Evolutionary conservation across 2,329 filamentous ascomycete species (phyloP), one percentile per base, ranked within the genome.

Genomic region (Aspergillus persii): DNA sequence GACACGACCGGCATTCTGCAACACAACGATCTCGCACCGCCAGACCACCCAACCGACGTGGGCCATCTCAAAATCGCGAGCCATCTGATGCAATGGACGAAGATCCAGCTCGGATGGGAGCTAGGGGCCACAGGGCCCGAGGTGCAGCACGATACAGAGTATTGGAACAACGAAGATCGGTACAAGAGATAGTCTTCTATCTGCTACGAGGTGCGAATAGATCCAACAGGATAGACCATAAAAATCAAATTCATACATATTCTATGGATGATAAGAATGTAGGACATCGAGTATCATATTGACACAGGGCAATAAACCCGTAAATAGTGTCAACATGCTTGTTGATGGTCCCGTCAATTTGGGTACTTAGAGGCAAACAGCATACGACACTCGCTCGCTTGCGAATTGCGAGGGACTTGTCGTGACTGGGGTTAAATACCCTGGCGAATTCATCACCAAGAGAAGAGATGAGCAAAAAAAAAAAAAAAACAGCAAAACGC

Each of bases 1-100:
- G 84, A 86, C 65, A 86, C 83, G 0, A 84, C 79, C 7, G 84
- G 84, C 0, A 83, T 87, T 47, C 66, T 87, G 66, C 83, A 86
- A 64, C 83, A 87, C 64, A 86, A 86, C 61, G 84, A 87, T 64
- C 84, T 86, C 58, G 80, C 76, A 1, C 84, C 84, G 9, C 76
- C 79, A 61, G 85, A 76, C 61, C 85, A 87, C 66, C 84, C 83
- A 0, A 87, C 84, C 0, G 85, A 87, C 65, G 79, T 86, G 6
- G 84, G 84, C 0, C 81, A 85, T 57, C 76, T 87, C 66, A 87
- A 87, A 68, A 69, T 87, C 12, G 84, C 84, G 2, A 85, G 81
- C 64, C 83, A 86, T 64, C 66, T 86, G 48, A 80, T 82, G 62
- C 81, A 85, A 70, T 87, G 80, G 69, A 81, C 85, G 46, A 81